Evolutionary conservation across 768 basidiomycete genomes (phyloP).

Genomic region (Suillus discolor): DNA sequence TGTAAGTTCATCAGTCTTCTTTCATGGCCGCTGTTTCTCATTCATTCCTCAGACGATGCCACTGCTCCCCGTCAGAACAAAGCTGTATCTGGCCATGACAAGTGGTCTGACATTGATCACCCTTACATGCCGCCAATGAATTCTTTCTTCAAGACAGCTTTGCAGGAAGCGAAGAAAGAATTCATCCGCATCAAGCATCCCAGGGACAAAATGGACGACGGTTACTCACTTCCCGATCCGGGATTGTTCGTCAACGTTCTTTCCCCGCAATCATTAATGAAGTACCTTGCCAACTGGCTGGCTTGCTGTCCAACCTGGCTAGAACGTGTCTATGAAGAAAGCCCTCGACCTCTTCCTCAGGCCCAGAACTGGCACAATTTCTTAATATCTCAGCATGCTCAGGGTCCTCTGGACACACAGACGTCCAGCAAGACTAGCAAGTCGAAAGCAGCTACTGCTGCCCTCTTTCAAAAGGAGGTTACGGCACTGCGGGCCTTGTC

Average conservation of each 20-base stretch:
- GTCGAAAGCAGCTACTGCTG: background rate
- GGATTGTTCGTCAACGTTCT: background rate
- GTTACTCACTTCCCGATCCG: background rate
- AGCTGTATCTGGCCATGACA: background rate
- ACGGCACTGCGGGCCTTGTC: background rate
- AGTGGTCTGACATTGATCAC: constrained; percentile 6
- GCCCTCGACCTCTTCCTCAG: background rate
- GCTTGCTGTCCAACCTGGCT: background rate
- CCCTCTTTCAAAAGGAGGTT: constrained; percentile 2
- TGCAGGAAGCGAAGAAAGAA: background rate
- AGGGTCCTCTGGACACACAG: background rate
- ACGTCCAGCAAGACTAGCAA: background rate
- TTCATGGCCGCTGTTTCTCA: background rate
- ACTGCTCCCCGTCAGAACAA: background rate
- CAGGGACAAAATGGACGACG: background rate
- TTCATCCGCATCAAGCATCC: background rate
- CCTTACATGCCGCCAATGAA: background rate
- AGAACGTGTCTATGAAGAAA: background rate
- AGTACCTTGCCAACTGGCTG: background rate
- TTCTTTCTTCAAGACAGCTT: background rate
- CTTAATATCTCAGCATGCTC: background rate
- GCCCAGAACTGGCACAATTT: background rate
- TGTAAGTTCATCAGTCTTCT: background rate
- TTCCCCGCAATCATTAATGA: background rate
- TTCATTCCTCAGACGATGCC: background rate